Evolutionary conservation across 768 basidiomycete genomes (phyloP).

Genomic region (Vararia minispora): DNA sequence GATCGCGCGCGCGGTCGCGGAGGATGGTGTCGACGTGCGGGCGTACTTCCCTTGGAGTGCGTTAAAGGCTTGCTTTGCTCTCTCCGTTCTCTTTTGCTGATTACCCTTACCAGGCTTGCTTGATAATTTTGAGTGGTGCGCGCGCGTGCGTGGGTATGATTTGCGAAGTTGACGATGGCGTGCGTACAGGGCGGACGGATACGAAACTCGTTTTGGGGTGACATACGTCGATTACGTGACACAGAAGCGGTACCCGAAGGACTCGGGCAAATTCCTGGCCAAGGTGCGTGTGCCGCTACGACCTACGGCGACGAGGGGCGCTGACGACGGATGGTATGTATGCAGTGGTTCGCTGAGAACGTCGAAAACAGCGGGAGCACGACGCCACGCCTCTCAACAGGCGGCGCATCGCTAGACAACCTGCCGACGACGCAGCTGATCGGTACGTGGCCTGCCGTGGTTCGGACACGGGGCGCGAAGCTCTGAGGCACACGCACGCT

Average conservation of each 20-base stretch:
- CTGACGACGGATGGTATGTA: background rate
- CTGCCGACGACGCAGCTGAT: no score
- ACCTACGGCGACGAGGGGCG: background rate
- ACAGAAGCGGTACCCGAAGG: conserved; percentile 55
- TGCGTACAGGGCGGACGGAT: conserved; percentile 45
- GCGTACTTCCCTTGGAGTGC: conserved; percentile 62
- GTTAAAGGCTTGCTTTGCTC: conserved; percentile 15
- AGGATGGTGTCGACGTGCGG: conserved; percentile 52
- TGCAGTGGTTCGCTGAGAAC: conserved; percentile 23
- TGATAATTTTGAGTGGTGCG: conserved; percentile 60
- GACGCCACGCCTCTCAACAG: no score
- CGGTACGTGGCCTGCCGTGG: no score
- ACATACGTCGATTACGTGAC: conserved; percentile 65
- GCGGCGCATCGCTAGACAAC: no score
- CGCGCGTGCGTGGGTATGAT: background rate
- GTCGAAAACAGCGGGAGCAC: no score
- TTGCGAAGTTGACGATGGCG: background rate
- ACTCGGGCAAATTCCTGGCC: conserved; percentile 44
- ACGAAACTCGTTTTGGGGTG: conserved; percentile 55
- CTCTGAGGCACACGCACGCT: no score
- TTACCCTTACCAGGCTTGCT: conserved; percentile 35
- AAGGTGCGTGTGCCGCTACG: conserved; percentile 26
- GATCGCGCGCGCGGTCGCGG: conserved; percentile 43
- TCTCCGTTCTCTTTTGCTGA: conserved; percentile 1
- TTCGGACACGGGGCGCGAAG: no score